These are phyloP conservation scores for Rhodamnia argentea DNA, from an alignment of 345 rosid species.

Conservation along the genomic window DNA sequence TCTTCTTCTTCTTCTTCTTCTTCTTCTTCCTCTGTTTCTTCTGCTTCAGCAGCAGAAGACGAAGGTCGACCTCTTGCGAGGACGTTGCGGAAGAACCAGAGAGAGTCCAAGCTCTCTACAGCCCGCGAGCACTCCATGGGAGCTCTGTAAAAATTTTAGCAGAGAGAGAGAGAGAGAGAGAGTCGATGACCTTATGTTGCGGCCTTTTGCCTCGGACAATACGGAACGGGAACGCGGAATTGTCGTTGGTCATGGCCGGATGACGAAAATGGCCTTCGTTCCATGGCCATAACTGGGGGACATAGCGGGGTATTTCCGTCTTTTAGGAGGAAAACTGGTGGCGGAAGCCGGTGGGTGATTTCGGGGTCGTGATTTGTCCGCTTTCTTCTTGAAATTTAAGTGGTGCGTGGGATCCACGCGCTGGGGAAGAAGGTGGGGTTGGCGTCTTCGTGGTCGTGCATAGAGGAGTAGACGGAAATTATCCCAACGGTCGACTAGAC, in stretches of 20 bases:
- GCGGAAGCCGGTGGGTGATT: neutral
- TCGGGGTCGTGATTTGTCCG: neutral
- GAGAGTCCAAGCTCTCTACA: neutral
- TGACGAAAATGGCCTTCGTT: neutral
- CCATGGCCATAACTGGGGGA: rapidly evolving
- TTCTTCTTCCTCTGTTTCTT: neutral
- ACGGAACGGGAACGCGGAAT: neutral
- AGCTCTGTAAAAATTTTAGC: too few relatives aligned
- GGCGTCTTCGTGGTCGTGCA: neutral
- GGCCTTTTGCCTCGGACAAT: neutral
- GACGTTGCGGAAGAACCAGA: constrained; percentile 19
- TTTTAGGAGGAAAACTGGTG: neutral
- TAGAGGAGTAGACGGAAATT: neutral
- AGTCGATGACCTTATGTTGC: too few relatives aligned
- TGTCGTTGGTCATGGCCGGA: neutral
- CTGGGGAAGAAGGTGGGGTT: neutral
- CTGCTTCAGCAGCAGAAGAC: neutral
- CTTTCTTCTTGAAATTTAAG: neutral
- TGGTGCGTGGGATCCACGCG: neutral
- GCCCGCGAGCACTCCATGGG: neutral
- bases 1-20: neutral
- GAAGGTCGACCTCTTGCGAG: neutral
- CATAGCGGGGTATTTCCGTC: neutral
- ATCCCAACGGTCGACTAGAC: neutral
- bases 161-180: too few relatives aligned